Base-by-base conservation (phyloP, 164 flowering plant genomes). In the Amborella trichopoda region DNA sequence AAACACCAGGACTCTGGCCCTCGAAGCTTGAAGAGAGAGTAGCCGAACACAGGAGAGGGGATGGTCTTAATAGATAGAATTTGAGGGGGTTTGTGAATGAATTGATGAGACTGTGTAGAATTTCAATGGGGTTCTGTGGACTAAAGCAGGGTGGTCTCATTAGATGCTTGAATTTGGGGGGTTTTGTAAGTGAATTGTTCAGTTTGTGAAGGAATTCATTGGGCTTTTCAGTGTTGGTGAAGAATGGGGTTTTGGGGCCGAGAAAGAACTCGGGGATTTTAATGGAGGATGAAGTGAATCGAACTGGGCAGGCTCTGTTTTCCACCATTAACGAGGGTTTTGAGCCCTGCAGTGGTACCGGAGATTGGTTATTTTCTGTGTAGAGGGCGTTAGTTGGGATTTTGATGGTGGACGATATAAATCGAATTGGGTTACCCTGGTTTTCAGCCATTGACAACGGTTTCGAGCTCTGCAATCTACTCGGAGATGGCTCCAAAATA, bases 201-300 rank as follows among this genome's bases (percentile, higher is more conserved):
- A n/a, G n/a, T n/a, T 38, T 54, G 14, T n/a, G 44, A 17, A 75
- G 28, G 28, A 55, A 32, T 38, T 59, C 48, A 13, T 23, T 50
- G 18, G 71, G 20, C 20, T 40, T 54, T 25, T 24, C 28, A 19
- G 70, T 40, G n/a, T 54, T 54, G 10, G 48, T 45, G 23, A 54
- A 4, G n/a, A n/a, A 10, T 17, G 64, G 55, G 40, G 64, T 37
- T 41, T 53, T 63, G 32, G 63, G 59, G 27, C n/a, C n/a, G 61
- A 55, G 57, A 64, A 62, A 0, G 66, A 50, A 19, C 26, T 16
- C 49, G 6, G 70, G 67, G 38, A 66, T 19, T 46, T 64, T 75
- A 53, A 73, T 30, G 21, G 77, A 63, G 20, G 75, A 73, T 0
- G 76, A 59, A 1, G 60, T 41, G 68, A 80, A 68, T 9, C 58